A percentile compares a stretch with the other conserved stretches of the same genome.
These are phyloP conservation scores for Sextonia rubra DNA, from an alignment of 164 flowering plant genomes.

Conservation along the genomic window DNA sequence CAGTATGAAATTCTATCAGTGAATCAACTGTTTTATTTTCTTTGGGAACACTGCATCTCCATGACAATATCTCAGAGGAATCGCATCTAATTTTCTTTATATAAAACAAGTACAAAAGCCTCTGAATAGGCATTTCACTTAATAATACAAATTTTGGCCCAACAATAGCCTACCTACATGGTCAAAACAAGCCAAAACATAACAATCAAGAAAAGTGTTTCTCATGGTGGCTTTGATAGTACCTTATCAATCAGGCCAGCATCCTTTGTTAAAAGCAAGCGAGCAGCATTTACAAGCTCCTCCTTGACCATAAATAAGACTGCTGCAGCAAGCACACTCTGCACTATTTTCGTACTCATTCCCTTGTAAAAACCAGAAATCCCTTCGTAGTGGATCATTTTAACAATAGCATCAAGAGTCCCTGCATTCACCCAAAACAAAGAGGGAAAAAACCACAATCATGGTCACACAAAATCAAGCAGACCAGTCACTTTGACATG, in stretches of 20 bases:
- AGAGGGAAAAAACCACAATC: neutral
- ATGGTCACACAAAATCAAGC: neutral
- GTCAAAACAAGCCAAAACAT: neutral
- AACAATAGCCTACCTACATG: slow-evolving; percentile 8
- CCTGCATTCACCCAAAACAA: slow-evolving; percentile 34
- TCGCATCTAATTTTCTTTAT: slow-evolving; percentile 2
- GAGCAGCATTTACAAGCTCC: slow-evolving; percentile 67
- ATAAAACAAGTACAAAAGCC: neutral
- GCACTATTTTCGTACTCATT: slow-evolving; percentile 87
- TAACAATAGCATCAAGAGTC: slow-evolving; percentile 69
- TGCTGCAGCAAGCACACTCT: slow-evolving; percentile 94
- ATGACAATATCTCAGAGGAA: neutral
- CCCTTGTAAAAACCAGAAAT: slow-evolving; percentile 75
- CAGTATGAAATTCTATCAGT: no score
- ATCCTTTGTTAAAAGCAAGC: slow-evolving; percentile 37
- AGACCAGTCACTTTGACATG: neutral
- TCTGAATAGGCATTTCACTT: slow-evolving; percentile 8
- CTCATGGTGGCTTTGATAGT: slow-evolving; percentile 29
- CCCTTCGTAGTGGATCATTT: slow-evolving; percentile 84
- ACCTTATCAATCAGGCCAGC: slow-evolving; percentile 18
- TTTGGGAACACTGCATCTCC: neutral
- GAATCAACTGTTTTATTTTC: no score
- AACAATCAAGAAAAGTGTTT: neutral
- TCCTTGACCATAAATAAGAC: slow-evolving; percentile 88
- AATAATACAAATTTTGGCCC: slow-evolving; percentile 10